Conservation (phyloP, 331 rosid genomes). For the Acacia pycnantha region DNA sequence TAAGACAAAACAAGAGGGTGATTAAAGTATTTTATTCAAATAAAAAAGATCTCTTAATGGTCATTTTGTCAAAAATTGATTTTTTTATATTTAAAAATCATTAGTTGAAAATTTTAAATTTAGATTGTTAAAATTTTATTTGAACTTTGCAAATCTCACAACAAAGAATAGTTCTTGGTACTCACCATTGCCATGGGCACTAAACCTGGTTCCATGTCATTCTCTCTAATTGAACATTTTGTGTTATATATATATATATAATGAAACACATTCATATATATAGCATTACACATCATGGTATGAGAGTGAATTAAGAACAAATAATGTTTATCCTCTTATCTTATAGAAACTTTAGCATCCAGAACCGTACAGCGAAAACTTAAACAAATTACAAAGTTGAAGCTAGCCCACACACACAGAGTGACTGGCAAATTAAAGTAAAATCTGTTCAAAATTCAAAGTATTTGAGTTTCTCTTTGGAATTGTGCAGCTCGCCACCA, state of each 20-base stretch:
- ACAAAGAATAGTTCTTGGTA: too few species aligned
- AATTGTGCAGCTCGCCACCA: conserved; percentile 26
- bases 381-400: conserved; percentile 18
- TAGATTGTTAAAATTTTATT: too few species aligned
- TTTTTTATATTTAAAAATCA: too few species aligned
- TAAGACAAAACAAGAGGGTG: too few species aligned
- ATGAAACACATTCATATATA: neutral
- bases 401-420: neutral
- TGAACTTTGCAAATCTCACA: too few species aligned
- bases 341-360: conserved; percentile 14
- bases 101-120: too few species aligned
- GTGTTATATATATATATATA: neutral
- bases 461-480: conserved; percentile 33
- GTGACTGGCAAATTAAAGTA: conserved; percentile 17
- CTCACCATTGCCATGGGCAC: too few species aligned
- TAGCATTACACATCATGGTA: neutral
- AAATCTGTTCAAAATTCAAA: conserved; percentile 42
- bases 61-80: too few species aligned
- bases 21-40: too few species aligned
- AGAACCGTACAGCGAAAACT: conserved; percentile 12
- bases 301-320: neutral
- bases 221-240: neutral
- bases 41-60: too few species aligned
- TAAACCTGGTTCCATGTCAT: too few species aligned
- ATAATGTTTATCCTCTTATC: neutral